phyloP scores from a whole-genome alignment of 2,329 filamentous ascomycete genomes.

The Neophaeococcomyces aloes region DNA sequence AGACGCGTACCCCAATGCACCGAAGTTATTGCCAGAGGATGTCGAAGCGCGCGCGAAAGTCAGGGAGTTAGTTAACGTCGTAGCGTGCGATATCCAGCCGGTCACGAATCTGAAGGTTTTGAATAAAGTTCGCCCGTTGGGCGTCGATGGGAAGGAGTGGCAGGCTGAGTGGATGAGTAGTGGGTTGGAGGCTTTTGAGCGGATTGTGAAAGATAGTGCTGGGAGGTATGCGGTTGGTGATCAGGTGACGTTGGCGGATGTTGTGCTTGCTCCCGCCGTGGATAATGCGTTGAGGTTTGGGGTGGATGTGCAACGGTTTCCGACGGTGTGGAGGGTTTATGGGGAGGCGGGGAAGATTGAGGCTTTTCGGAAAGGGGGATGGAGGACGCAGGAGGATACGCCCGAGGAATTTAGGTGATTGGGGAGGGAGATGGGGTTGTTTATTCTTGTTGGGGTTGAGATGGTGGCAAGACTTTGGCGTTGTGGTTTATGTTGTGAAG shows the following conservation, averaged over 20 bases:
- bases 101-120: conserved; percentile 49
- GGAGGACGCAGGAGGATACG: conserved; percentile 46
- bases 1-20: conserved; percentile 37
- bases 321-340: conserved; percentile 38
- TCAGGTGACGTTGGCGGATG: conserved; percentile 47
- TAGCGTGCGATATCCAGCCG: conserved; percentile 50
- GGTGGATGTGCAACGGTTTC: conserved; percentile 43
- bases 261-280: conserved; percentile 47
- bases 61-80: conserved; percentile 44
- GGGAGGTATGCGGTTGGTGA: conserved; percentile 49
- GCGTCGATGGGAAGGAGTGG: conserved; percentile 39
- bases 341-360: conserved; percentile 38
- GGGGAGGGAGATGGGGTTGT: too few species aligned
- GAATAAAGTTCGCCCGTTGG: conserved; percentile 38
- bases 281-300: conserved; percentile 48
- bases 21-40: conserved; percentile 40
- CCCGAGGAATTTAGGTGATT: conserved; percentile 35
- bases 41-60: conserved; percentile 39
- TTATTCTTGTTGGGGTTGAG: too few species aligned
- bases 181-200: conserved; percentile 49
- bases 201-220: conserved; percentile 26
- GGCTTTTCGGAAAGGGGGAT: conserved; percentile 44
- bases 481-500: too few species aligned
- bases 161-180: conserved; percentile 41
- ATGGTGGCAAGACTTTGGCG: too few species aligned